These are phyloP conservation scores for Clitopilus hobsonii DNA, from an alignment of 768 basidiomycete genomes.

Conservation along the genomic window DNA sequence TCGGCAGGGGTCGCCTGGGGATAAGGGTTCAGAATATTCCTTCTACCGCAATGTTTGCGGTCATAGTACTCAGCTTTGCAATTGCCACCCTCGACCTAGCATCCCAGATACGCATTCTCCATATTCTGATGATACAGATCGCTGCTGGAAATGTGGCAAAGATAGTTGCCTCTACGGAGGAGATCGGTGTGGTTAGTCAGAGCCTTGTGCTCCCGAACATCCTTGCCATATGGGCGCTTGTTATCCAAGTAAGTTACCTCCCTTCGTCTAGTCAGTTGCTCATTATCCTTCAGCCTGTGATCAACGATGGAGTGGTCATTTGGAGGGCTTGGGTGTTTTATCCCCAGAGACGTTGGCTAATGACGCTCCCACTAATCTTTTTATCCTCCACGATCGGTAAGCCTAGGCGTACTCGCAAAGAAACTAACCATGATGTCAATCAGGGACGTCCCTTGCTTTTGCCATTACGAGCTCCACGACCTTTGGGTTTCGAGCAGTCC, in stretches of 20 bases:
- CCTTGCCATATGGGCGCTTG: background rate
- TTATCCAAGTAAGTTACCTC: background rate
- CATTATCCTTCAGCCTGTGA: constrained; percentile 15
- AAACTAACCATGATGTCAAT: background rate
- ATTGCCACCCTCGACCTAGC: background rate
- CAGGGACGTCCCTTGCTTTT: background rate
- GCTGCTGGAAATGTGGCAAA: background rate
- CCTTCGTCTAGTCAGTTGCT: no score
- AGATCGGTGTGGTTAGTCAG: background rate
- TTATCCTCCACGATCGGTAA: background rate
- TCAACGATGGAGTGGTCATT: constrained; percentile 24
- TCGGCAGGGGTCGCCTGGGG: background rate
- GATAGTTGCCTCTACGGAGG: background rate
- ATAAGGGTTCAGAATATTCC: background rate
- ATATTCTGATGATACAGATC: background rate
- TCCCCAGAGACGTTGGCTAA: constrained; percentile 8
- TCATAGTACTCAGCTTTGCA: background rate
- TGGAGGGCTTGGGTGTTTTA: constrained; percentile 25
- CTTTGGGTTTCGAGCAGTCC: background rate
- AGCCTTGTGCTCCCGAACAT: background rate
- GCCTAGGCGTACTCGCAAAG: background rate
- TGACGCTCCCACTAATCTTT: constrained; percentile 13
- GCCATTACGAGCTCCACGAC: background rate
- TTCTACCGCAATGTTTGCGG: background rate
- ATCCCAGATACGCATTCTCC: background rate